phyloP scores from a whole-genome alignment of 2,329 filamentous ascomycete genomes.

The Epicoccum nigrum region DNA sequence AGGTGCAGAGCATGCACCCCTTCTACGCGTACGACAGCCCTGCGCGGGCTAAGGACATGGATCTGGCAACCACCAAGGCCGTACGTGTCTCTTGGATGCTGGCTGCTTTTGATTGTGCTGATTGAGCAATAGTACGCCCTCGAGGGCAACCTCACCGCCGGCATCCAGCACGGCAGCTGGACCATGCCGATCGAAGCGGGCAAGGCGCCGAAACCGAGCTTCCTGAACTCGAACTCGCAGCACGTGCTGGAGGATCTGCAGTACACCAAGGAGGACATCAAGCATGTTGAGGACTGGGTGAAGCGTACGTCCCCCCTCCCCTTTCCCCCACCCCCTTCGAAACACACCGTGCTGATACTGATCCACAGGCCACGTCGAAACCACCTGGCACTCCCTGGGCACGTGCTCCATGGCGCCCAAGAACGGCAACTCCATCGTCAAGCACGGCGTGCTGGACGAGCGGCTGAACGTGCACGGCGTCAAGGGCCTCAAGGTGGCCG shows the following conservation, averaged over 20 bases:
- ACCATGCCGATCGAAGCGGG: constrained; percentile 64
- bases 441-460: constrained; percentile 78
- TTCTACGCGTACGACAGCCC: constrained; percentile 74
- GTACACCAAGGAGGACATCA: constrained; percentile 68
- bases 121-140: constrained; percentile 65
- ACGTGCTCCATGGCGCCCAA: constrained; percentile 79
- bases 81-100: no score
- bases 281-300: constrained; percentile 69
- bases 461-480: constrained; percentile 79
- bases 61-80: constrained; percentile 74
- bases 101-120: background rate
- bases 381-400: constrained; percentile 71
- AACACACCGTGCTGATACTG: no score
- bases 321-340: background rate
- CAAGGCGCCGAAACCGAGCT: constrained; percentile 55
- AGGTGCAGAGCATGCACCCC: constrained; percentile 69
- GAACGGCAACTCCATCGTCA: constrained; percentile 79
- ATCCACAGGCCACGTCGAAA: constrained; percentile 66
- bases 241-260: constrained; percentile 67
- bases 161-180: constrained; percentile 77
- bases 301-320: constrained; percentile 43
- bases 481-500: constrained; percentile 77
- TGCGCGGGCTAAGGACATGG: constrained; percentile 73
- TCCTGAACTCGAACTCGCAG: constrained; percentile 69
- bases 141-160: constrained; percentile 71